Evolutionary conservation across 495 filamentous ascomycete species (phyloP).

Genomic region (Penicillium roqueforti): DNA sequence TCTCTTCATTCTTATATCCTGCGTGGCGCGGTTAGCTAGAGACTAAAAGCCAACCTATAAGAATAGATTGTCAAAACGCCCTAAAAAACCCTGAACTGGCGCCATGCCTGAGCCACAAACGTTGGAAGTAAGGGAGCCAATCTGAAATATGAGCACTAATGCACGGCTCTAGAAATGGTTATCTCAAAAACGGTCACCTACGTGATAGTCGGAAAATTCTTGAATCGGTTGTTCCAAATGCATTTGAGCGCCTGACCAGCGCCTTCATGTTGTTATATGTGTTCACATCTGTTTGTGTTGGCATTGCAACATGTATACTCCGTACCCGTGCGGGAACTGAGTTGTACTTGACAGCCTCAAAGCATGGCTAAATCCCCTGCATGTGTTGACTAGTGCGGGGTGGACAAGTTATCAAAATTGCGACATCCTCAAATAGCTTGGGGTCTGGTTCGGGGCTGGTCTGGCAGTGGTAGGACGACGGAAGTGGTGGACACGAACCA

Average conservation of each 20-base stretch:
- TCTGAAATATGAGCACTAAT: constrained; percentile 10
- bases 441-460: constrained; percentile 32
- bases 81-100: constrained; percentile 20
- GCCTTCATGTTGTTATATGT: constrained; percentile 48
- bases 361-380: not conserved
- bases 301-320: not conserved
- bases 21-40: not conserved
- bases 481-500: constrained; percentile 31
- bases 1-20: constrained; percentile 48
- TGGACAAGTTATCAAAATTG: not conserved
- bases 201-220: constrained; percentile 42
- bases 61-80: constrained; percentile 5
- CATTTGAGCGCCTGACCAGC: constrained; percentile 51
- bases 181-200: constrained; percentile 17
- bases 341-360: not conserved
- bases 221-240: constrained; percentile 45
- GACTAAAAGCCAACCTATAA: not conserved
- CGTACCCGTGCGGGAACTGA: too few species aligned
- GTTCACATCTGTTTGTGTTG: too few species aligned
- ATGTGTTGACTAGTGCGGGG: not conserved
- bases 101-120: not conserved
- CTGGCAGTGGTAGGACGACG: constrained; percentile 18
- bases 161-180: constrained; percentile 8
- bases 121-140: constrained; percentile 5
- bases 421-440: constrained; percentile 21